Evolutionary conservation across 2,329 filamentous ascomycete species (phyloP), one percentile per base, ranked within the genome.

Genomic region (Talaromyces sp.): DNA sequence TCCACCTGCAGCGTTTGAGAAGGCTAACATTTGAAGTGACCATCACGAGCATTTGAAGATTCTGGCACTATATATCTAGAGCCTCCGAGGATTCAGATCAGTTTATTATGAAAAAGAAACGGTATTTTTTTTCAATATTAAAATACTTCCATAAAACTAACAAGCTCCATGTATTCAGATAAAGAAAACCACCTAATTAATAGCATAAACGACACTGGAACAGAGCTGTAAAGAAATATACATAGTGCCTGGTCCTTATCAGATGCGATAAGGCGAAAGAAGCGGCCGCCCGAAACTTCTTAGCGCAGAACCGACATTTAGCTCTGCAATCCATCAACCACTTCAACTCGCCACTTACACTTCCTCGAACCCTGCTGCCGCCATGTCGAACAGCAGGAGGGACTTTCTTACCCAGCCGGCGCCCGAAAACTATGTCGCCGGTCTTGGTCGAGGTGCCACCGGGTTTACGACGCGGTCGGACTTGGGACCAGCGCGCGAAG

Each of bases 381-480:
- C 49, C 7, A 88, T 88, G 86, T 83, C 84, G 61, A 53, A 53
- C 28, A 83, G 83, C 63, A 82, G 84, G 70, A 89, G 92, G 80
- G 92, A 97, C 77, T 98, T 98, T 72, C 78, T 98, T 63, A 93
- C 85, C 77, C 92, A 96, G 77, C 88, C 89, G 64, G 89, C 90
- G 60, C 90, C 90, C 13, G 90, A 92, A 70, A 93, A 93, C 76
- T 93, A 93, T 72, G 93, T 99, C 65, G 95, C 95, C 66, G 95
- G 95, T 85, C 88, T 99, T 65, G 95, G 95, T 78, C 90, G 96
- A 83, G 95, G 95, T 79, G 96, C 96, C 25, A 99, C 95, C 8
- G 95, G 96, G 63, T 99, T 99, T 80, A 98, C 95, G 17, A 99
- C 95, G 47, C 88, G 96, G 71, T 98, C 93, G 61, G 95, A 99